Evolutionary conservation across 2,329 filamentous ascomycete genomes (phyloP).

Genomic region (Trichoderma sp.): DNA sequence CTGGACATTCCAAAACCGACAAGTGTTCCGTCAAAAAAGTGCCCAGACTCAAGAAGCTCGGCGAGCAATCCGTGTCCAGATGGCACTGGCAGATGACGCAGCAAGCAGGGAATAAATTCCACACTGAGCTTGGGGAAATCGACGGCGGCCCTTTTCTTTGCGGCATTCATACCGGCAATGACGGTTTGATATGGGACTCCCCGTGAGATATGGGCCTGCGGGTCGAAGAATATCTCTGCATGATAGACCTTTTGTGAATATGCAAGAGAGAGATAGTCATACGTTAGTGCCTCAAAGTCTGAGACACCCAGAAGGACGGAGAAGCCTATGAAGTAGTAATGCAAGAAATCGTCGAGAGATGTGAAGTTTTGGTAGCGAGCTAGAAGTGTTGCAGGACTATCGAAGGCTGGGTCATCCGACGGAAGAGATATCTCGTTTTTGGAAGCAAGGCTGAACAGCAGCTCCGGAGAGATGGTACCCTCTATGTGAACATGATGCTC

Average conservation of each 20-base stretch:
- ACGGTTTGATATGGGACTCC: conserved; percentile 63
- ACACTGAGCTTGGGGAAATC: conserved; percentile 62
- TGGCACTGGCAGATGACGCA: conserved; percentile 64
- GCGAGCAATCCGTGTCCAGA: conserved; percentile 47
- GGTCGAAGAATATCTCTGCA: conserved; percentile 79
- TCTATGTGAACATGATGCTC: conserved; percentile 82
- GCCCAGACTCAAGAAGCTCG: conserved; percentile 36
- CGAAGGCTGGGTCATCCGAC: conserved; percentile 58
- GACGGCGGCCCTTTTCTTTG: conserved; percentile 56
- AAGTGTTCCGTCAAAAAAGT: conserved; percentile 53
- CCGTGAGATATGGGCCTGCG: conserved; percentile 67
- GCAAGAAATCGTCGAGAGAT: conserved; percentile 73
- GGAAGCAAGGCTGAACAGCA: conserved; percentile 67
- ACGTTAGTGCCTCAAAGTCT: conserved; percentile 74
- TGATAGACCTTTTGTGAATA: conserved; percentile 65
- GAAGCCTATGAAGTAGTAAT: conserved; percentile 77
- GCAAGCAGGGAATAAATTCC: conserved; percentile 68
- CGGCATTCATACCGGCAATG: conserved; percentile 60
- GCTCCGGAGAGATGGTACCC: conserved; percentile 66
- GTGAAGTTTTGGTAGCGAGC: conserved; percentile 66
- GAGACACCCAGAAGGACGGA: conserved; percentile 60
- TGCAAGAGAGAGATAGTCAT: conserved; percentile 67
- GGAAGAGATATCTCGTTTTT: conserved; percentile 66
- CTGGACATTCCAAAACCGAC: conserved; percentile 67
- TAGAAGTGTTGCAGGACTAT: conserved; percentile 56